Percentiles rank a stretch among this genome's conserved stretches.
Evolutionary conservation across 2,329 filamentous ascomycete genomes (phyloP).

Genomic region (Chrysoporthe austroafricana): DNA sequence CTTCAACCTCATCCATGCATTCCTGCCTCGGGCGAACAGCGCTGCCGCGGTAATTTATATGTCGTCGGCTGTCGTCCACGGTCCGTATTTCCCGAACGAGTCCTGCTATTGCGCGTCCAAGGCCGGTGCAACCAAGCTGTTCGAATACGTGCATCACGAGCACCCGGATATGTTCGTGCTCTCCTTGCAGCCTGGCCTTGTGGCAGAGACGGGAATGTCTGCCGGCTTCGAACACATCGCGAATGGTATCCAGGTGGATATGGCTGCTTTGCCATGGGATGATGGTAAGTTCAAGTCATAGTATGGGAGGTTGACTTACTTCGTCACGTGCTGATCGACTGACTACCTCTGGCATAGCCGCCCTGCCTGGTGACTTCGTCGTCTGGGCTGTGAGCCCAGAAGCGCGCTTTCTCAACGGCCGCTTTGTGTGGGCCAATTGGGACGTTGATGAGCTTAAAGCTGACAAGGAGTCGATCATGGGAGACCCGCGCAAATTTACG

Average conservation of each 20-base stretch:
- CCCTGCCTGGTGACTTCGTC: slow-evolving; percentile 38
- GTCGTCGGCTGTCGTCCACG: slow-evolving; percentile 7
- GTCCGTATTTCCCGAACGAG: slow-evolving; percentile 16
- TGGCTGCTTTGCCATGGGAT: background rate
- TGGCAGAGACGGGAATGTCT: slow-evolving; percentile 12
- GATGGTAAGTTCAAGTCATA: background rate
- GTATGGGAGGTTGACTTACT: background rate
- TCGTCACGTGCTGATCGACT: slow-evolving; percentile 1
- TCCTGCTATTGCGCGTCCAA: slow-evolving; percentile 17
- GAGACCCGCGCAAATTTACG: slow-evolving; percentile 2
- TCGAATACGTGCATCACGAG: slow-evolving; percentile 20
- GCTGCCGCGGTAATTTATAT: background rate
- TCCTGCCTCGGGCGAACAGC: background rate
- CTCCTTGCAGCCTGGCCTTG: slow-evolving; percentile 16
- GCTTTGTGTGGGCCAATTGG: slow-evolving; percentile 42
- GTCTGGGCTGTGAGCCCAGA: slow-evolving; percentile 41
- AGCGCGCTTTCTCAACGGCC: slow-evolving; percentile 40
- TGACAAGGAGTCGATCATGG: background rate
- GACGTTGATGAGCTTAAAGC: slow-evolving; percentile 40
- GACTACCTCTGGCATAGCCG: background rate
- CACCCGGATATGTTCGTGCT: slow-evolving; percentile 11
- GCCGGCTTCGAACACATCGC: slow-evolving; percentile 12
- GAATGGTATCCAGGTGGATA: slow-evolving; percentile 6
- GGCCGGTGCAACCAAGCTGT: slow-evolving; percentile 14
- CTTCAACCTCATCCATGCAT: slow-evolving; percentile 12